Percentiles rank a stretch among this genome's conserved stretches.
phyloP scores from a whole-genome alignment of 169 alveolate genomes.

The Plasmodium fragile region DNA sequence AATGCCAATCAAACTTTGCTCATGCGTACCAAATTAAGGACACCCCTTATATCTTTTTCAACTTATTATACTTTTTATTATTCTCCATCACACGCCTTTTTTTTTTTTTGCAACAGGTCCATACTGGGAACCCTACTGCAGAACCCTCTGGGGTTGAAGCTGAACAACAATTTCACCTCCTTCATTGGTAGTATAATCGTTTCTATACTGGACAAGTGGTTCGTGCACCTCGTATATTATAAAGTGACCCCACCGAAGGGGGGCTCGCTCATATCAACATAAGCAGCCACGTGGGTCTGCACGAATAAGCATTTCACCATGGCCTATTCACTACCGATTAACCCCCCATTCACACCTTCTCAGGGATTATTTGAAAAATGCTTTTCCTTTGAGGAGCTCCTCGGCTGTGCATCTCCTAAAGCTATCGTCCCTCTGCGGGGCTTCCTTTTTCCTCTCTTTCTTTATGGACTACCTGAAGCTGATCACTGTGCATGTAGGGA shows the following conservation, averaged over 20 bases:
- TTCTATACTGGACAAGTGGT: constrained; percentile 66
- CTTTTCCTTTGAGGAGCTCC: neutral
- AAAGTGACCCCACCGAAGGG: neutral
- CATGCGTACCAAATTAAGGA: neutral
- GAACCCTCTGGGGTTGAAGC: constrained; percentile 48
- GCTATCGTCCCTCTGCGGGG: constrained; percentile 20
- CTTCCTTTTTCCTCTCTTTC: constrained; percentile 49
- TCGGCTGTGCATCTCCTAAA: neutral
- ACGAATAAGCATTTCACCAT: neutral
- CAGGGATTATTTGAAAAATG: constrained; percentile 43
- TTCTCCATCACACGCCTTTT: neutral
- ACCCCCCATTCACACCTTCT: too few species aligned
- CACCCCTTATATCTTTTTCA: neutral
- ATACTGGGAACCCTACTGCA: constrained; percentile 56
- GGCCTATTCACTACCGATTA: neutral
- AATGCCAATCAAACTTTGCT: neutral
- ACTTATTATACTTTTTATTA: neutral
- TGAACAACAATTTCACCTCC: constrained; percentile 65
- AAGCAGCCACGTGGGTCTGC: neutral
- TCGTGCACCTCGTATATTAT: neutral
- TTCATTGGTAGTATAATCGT: constrained; percentile 58
- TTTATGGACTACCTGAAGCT: constrained; percentile 34
- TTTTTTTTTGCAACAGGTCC: constrained; percentile 10
- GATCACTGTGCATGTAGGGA: constrained; percentile 47
- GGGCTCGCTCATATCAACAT: neutral